Percentiles rank a stretch among this genome's conserved stretches.
These are phyloP conservation scores for Setomelanomma holmii DNA, from an alignment of 2,329 filamentous ascomycete species.

Conservation along the genomic window DNA sequence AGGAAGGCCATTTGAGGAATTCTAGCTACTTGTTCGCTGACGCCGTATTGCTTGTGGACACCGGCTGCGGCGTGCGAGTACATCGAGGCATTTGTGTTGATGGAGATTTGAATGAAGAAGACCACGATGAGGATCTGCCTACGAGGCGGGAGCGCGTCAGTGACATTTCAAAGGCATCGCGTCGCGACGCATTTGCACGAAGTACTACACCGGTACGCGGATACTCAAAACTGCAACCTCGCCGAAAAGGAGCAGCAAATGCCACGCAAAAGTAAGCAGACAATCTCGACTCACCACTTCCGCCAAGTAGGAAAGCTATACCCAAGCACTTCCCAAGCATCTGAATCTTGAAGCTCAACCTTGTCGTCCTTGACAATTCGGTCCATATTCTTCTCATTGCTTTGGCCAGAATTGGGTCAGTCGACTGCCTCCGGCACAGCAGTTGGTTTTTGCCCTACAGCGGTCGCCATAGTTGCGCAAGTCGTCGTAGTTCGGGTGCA, in stretches of 20 bases:
- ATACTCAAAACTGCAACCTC: not conserved
- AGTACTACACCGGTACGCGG: not conserved
- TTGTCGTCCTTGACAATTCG: conserved; percentile 36
- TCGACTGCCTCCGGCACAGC: conserved; percentile 34
- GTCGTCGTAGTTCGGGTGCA: not conserved
- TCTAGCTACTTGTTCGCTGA: conserved; percentile 57
- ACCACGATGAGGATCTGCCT: conserved; percentile 58
- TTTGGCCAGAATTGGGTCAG: conserved; percentile 27
- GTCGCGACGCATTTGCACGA: not conserved
- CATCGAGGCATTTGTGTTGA: conserved; percentile 63
- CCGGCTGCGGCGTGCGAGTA: conserved; percentile 57
- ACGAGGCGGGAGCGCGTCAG: not conserved
- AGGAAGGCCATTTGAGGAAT: conserved; percentile 60
- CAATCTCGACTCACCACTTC: conserved; percentile 45
- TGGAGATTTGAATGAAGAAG: conserved; percentile 60
- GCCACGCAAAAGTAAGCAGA: conserved; percentile 32
- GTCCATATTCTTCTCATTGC: conserved; percentile 24
- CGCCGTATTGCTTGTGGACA: conserved; percentile 55
- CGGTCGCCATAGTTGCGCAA: conserved; percentile 12
- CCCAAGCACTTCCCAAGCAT: conserved; percentile 53
- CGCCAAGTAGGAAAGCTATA: conserved; percentile 55
- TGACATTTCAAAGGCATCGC: no score
- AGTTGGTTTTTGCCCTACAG: conserved; percentile 13
- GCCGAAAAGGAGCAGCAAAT: not conserved
- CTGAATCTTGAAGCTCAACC: conserved; percentile 47